Evolutionary conservation across 2,329 filamentous ascomycete species (phyloP).

Genomic region (Colletotrichum sublineola): DNA sequence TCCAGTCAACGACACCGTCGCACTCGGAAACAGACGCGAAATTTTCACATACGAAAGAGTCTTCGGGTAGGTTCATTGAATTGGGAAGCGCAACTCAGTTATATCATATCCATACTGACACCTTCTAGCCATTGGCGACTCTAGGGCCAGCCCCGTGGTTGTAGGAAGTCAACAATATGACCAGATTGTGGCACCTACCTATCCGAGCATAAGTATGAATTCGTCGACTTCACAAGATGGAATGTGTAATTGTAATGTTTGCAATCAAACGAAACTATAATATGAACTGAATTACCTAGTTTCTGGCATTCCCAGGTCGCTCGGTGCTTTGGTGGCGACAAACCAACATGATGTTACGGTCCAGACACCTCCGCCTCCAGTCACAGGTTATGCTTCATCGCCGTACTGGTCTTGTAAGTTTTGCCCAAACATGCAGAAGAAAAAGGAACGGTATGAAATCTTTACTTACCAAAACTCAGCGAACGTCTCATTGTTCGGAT

Average conservation of each 20-base stretch:
- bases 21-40: not conserved
- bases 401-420: not conserved
- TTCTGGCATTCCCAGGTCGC: not conserved
- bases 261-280: not conserved
- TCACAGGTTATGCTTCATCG: not conserved
- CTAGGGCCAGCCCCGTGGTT: not conserved
- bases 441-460: not conserved
- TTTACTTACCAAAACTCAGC: not conserved
- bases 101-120: not conserved
- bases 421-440: not conserved
- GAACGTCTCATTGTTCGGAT: not conserved
- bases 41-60: not conserved
- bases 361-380: not conserved
- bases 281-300: not conserved
- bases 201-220: not conserved
- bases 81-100: too few relatives aligned
- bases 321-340: not conserved
- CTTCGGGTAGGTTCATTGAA: not conserved
- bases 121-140: not conserved
- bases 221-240: not conserved
- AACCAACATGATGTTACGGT: not conserved
- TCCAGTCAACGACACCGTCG: not conserved
- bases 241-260: not conserved
- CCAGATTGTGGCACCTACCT: not conserved
- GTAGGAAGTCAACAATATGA: not conserved